Conservation (phyloP, 805 yeast species). For the Cyberlindnera petersonii region DNA sequence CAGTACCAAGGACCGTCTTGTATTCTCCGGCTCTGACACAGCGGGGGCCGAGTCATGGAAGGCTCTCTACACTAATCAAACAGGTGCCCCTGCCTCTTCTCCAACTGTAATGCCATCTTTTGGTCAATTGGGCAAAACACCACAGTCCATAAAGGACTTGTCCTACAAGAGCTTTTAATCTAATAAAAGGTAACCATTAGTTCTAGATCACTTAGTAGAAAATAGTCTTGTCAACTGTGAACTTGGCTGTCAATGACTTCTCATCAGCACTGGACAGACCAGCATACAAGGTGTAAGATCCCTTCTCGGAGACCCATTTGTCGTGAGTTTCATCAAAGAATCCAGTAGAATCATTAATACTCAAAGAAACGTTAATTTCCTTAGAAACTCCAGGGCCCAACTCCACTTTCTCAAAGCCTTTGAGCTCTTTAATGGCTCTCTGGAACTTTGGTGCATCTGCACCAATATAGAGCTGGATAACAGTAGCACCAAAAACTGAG, state of each 20-base stretch:
- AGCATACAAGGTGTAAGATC: conserved; percentile 44
- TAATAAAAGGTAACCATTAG: no score
- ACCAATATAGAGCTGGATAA: conserved; percentile 49
- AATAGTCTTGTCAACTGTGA: conserved; percentile 9
- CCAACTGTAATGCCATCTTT: conserved; percentile 6
- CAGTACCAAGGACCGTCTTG: conserved; percentile 13
- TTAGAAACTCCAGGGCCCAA: conserved; percentile 41
- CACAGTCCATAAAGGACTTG: not conserved
- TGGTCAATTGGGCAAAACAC: not conserved
- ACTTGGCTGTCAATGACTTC: conserved; percentile 12
- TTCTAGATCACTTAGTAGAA: no score
- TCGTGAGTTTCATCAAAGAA: conserved; percentile 46
- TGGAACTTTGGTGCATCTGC: conserved; percentile 31
- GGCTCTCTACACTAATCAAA: no score
- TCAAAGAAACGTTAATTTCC: conserved; percentile 33
- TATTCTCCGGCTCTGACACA: conserved; percentile 13
- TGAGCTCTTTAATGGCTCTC: conserved; percentile 57
- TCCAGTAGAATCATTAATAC: conserved; percentile 45
- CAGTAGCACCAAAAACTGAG: conserved; percentile 45
- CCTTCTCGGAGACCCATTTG: conserved; percentile 50
- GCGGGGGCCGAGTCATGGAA: conserved; percentile 2
- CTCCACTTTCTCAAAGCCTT: conserved; percentile 49
- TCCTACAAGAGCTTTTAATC: not conserved
- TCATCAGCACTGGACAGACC: conserved; percentile 36
- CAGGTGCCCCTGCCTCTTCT: no score